phyloP scores from a whole-genome alignment of 495 filamentous ascomycete species.

The Penicillium malachiteum region DNA sequence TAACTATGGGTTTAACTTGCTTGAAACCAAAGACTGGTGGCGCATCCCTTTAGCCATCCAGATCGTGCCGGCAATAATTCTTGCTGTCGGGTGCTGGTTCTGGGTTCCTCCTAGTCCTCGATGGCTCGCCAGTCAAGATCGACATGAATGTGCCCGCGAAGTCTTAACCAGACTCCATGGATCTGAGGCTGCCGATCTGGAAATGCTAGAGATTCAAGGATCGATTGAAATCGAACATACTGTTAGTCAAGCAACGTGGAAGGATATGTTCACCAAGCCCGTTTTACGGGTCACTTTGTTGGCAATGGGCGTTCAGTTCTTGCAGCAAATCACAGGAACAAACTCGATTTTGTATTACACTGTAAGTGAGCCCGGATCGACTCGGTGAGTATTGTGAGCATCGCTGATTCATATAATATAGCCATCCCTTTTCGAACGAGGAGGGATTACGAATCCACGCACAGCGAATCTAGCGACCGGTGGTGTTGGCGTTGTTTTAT shows the following conservation, averaged over 20 bases:
- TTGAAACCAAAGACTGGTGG: constrained; percentile 63
- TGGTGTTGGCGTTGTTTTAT: constrained; percentile 22
- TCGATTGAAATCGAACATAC: constrained; percentile 74
- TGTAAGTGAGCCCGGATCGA: constrained; percentile 1
- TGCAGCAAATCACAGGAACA: constrained; percentile 40
- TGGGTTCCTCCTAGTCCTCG: constrained; percentile 73
- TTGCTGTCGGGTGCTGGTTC: constrained; percentile 65
- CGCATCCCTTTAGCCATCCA: constrained; percentile 63
- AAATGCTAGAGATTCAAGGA: constrained; percentile 76
- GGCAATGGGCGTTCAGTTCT: constrained; percentile 34
- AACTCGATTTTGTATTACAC: constrained; percentile 36
- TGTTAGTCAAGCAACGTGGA: constrained; percentile 65
- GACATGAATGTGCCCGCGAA: constrained; percentile 63
- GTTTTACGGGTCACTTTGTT: constrained; percentile 28
- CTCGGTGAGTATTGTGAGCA: neutral
- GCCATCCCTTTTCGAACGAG: constrained; percentile 21
- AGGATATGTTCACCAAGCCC: constrained; percentile 55
- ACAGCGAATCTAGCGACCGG: constrained; percentile 21
- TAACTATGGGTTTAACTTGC: constrained; percentile 50
- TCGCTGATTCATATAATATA: constrained; percentile 1
- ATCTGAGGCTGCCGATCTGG: constrained; percentile 55
- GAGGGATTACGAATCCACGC: constrained; percentile 20
- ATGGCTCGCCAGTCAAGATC: constrained; percentile 69
- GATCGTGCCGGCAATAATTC: constrained; percentile 54
- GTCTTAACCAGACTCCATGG: constrained; percentile 66